phyloP scores from a whole-genome alignment of 2,329 filamentous ascomycete genomes.

The Elsinoe arachidis region DNA sequence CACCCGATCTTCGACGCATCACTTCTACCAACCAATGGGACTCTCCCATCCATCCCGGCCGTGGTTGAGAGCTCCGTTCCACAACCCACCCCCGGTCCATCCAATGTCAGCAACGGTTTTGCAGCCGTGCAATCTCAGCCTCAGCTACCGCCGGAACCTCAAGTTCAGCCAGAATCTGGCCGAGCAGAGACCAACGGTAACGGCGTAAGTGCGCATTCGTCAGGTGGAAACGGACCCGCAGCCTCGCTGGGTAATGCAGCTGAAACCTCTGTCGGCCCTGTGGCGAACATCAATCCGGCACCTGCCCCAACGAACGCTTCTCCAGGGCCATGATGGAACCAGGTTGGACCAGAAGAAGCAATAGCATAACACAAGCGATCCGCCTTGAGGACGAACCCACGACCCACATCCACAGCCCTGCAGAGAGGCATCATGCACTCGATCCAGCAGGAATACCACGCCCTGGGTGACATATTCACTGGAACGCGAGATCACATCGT shows the following conservation, averaged over 20 bases:
- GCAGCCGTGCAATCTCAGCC: too few relatives aligned
- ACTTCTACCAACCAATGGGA: background rate
- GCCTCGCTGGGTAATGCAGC: background rate
- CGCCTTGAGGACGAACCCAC: too few relatives aligned
- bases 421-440: too few relatives aligned
- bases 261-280: background rate
- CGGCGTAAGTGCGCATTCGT: background rate
- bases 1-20: constrained; percentile 16
- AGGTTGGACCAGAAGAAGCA: too few relatives aligned
- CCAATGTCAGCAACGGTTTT: background rate
- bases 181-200: background rate
- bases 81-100: background rate
- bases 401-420: too few relatives aligned
- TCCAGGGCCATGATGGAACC: background rate
- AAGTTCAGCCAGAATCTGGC: background rate
- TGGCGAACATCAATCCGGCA: background rate
- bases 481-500: too few relatives aligned
- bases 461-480: too few relatives aligned
- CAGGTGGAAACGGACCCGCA: background rate
- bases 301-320: background rate
- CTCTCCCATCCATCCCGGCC: background rate
- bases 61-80: background rate
- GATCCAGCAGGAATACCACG: too few relatives aligned
- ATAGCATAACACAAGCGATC: too few relatives aligned
- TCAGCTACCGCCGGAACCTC: background rate